Percentiles rank a stretch among this genome's conserved stretches.
phyloP scores from a whole-genome alignment of 345 rosid species.

The Reutealis trisperma region DNA sequence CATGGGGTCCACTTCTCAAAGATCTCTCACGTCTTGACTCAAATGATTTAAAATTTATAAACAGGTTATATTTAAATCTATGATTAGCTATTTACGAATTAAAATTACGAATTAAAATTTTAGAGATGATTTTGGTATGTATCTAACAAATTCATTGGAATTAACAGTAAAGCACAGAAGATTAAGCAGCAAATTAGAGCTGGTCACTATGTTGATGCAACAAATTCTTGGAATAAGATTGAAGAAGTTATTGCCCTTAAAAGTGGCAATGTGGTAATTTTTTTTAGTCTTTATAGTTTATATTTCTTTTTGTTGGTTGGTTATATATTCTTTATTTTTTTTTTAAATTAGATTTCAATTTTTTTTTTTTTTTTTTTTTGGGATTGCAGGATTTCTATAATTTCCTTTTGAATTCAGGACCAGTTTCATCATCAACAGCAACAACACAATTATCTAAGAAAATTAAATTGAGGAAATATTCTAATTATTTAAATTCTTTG shows the following conservation, averaged over 20 bases:
- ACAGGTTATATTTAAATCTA: slow-evolving; percentile 38
- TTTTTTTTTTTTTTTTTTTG: background rate
- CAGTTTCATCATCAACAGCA: slow-evolving; percentile 37
- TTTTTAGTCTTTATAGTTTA: background rate
- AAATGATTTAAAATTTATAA: slow-evolving; percentile 47
- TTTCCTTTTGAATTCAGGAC: slow-evolving; percentile 55
- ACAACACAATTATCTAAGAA: slow-evolving; percentile 23
- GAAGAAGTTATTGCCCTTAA: slow-evolving; percentile 36
- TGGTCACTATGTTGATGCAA: slow-evolving; percentile 53
- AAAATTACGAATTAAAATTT: no score
- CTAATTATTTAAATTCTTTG: slow-evolving; percentile 47
- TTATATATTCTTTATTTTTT: background rate
- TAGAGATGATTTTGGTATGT: no score
- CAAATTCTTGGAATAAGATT: slow-evolving; percentile 61
- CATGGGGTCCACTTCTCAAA: slow-evolving; percentile 91
- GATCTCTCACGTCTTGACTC: slow-evolving; percentile 67
- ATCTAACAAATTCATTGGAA: background rate
- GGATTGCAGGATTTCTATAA: slow-evolving; percentile 74
- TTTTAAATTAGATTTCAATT: background rate
- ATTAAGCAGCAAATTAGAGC: slow-evolving; percentile 55
- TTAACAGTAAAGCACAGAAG: slow-evolving; percentile 54
- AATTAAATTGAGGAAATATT: slow-evolving; percentile 43
- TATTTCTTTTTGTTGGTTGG: background rate
- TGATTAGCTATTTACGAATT: no score
- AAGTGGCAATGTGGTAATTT: slow-evolving; percentile 63